Percentiles rank a stretch among this genome's conserved stretches.
phyloP scores from a whole-genome alignment of 257 asterid genomes.

The Cinchona pubescens region DNA sequence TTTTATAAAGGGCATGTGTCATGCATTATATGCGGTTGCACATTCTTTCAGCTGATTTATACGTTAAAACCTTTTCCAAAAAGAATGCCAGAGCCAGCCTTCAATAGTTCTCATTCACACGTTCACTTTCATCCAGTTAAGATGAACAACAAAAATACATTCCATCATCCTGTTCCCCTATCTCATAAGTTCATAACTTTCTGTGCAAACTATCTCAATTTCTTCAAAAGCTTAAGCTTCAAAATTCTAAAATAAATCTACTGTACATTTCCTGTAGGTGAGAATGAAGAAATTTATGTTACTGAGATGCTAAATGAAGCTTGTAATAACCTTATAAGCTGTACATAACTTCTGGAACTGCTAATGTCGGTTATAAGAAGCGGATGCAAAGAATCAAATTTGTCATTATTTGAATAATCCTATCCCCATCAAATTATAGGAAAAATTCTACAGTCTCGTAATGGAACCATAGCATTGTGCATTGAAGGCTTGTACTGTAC shows the following conservation, averaged over 20 bases:
- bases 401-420: neutral
- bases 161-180: neutral
- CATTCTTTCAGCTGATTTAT: neutral
- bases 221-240: neutral
- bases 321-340: neutral
- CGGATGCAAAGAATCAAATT: neutral
- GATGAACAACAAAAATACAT: too few species aligned
- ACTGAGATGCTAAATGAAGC: neutral
- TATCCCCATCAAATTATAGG: too few species aligned
- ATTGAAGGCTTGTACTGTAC: too few species aligned
- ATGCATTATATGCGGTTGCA: neutral
- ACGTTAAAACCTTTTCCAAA: neutral
- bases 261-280: neutral
- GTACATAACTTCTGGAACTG: neutral
- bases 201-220: neutral
- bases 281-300: neutral
- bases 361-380: neutral
- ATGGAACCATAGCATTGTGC: too few species aligned
- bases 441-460: too few species aligned
- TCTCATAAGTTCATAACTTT: neutral
- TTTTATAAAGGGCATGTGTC: neutral
- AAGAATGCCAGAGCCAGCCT: too few species aligned
- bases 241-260: too few species aligned
- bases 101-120: neutral
- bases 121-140: too few species aligned